phyloP scores from a whole-genome alignment of 2,329 filamentous ascomycete genomes.

The Cladosporium velox region DNA sequence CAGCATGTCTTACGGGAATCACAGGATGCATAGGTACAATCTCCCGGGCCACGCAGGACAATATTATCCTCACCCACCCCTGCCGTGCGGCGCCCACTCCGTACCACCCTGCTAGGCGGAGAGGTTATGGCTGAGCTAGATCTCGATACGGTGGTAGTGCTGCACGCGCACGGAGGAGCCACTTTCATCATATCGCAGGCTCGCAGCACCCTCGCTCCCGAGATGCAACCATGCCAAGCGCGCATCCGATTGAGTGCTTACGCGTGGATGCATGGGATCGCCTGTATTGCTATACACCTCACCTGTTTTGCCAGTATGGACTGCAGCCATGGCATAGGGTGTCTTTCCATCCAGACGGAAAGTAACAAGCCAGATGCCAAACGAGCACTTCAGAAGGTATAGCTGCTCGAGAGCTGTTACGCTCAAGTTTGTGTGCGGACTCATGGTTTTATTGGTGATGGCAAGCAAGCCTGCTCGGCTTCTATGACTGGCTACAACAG shows the following conservation, averaged over 20 bases:
- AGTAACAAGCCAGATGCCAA: no score
- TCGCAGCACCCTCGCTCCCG: neutral
- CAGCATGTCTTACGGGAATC: neutral
- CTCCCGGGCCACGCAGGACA: neutral
- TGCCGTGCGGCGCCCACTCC: neutral
- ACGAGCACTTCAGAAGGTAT: no score
- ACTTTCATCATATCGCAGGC: neutral
- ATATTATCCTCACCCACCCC: neutral
- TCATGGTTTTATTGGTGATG: neutral
- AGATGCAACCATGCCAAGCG: neutral
- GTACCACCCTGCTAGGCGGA: neutral
- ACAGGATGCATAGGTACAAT: neutral
- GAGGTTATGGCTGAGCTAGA: neutral
- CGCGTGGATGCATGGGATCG: neutral
- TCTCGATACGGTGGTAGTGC: neutral
- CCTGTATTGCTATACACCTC: neutral
- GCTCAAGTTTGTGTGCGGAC: neutral
- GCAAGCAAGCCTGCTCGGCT: neutral
- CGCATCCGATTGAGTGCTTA: constrained; percentile 10
- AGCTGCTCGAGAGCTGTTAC: no score
- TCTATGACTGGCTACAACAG: neutral
- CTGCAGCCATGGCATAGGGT: neutral
- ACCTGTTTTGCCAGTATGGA: neutral
- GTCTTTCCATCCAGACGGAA: no score
- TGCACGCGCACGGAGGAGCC: neutral